Evolutionary conservation across 1,284 basidiomycete genomes (phyloP).

Genomic region (Apiotrichum sp.): DNA sequence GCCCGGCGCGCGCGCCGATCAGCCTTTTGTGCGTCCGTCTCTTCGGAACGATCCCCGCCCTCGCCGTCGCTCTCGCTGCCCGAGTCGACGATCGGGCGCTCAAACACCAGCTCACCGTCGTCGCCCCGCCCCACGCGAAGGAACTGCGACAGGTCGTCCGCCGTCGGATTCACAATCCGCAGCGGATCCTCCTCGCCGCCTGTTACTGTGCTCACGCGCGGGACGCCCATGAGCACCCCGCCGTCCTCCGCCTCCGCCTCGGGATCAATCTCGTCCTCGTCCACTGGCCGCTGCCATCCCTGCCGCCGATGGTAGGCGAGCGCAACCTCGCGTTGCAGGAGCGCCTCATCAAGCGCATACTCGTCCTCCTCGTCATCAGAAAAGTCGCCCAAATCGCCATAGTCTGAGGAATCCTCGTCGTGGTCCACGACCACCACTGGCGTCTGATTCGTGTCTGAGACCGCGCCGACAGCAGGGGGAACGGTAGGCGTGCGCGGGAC

Average conservation of each 20-base stretch:
- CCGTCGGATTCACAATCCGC: slow-evolving; percentile 39
- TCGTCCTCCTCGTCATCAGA: slow-evolving; percentile 38
- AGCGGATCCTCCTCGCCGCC: slow-evolving; percentile 15
- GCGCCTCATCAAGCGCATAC: slow-evolving; percentile 41
- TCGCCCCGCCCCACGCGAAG: slow-evolving; percentile 42
- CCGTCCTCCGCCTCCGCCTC: slow-evolving; percentile 6
- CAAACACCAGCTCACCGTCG: slow-evolving; percentile 45
- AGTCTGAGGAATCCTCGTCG: slow-evolving; percentile 26
- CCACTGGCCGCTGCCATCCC: slow-evolving; percentile 20
- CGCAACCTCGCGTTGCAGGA: slow-evolving; percentile 39
- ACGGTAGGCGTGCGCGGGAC: neutral
- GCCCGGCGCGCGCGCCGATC: slow-evolving; percentile 14
- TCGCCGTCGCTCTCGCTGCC: slow-evolving; percentile 25
- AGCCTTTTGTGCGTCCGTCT: neutral
- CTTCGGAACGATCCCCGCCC: no score
- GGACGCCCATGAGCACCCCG: slow-evolving; percentile 34
- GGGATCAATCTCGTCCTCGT: slow-evolving; percentile 21
- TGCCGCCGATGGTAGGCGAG: slow-evolving; percentile 37
- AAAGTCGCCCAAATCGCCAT: slow-evolving; percentile 32
- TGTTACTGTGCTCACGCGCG: slow-evolving; percentile 20
- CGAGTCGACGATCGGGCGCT: slow-evolving; percentile 20
- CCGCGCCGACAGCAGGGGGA: neutral
- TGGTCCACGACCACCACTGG: slow-evolving; percentile 10
- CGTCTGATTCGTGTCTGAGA: neutral
- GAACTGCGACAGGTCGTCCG: slow-evolving; percentile 36